A percentile compares a stretch with the other conserved stretches of the same genome.
phyloP scores from a whole-genome alignment of 129 eudicot species.

The Oenanthe sinensis region DNA sequence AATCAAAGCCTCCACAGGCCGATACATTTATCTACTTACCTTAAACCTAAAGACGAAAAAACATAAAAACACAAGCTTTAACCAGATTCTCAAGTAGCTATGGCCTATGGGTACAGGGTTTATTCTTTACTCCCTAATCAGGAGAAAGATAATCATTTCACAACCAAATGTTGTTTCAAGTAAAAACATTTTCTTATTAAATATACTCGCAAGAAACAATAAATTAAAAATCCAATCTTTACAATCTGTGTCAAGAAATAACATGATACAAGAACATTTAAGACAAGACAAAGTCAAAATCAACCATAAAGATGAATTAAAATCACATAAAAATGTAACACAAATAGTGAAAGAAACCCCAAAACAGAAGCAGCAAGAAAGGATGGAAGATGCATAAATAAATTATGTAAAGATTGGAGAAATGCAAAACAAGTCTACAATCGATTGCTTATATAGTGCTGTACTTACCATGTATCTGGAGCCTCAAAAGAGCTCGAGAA shows the following conservation, averaged over 20 bases:
- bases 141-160: neutral
- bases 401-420: neutral
- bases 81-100: neutral
- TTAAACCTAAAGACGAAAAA: neutral
- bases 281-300: neutral
- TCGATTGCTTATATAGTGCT: neutral
- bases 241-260: neutral
- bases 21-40: neutral
- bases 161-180: neutral
- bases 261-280: neutral
- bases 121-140: neutral
- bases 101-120: neutral
- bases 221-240: neutral
- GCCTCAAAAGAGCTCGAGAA: neutral
- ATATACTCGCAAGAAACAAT: neutral
- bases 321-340: neutral
- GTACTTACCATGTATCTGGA: neutral
- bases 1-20: neutral
- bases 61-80: neutral
- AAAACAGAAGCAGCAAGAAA: neutral
- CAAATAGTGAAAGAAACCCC: neutral
- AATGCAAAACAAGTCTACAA: neutral
- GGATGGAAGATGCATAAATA: neutral
- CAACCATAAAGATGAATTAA: neutral
- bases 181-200: neutral